Evolutionary conservation across 768 basidiomycete species (phyloP).

Genomic region (Agrocybe chaxingu): DNA sequence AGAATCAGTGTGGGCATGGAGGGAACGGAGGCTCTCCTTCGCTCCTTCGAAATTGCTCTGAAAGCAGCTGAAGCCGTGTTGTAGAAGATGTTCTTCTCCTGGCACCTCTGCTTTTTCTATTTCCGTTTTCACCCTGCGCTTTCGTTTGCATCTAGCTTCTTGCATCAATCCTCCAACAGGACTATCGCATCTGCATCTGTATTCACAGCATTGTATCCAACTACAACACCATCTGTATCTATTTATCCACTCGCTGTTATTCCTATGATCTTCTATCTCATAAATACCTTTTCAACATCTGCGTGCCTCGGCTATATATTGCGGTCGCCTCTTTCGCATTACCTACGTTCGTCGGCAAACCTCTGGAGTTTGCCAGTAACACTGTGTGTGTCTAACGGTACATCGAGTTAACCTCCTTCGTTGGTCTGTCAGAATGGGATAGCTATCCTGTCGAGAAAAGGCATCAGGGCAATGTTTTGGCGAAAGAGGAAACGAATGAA

Average conservation of each 20-base stretch:
- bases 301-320: too few relatives aligned
- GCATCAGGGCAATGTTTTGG: too few relatives aligned
- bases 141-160: background rate
- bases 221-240: constrained; percentile 25
- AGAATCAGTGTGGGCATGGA: constrained; percentile 93
- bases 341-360: too few relatives aligned
- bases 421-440: too few relatives aligned
- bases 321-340: too few relatives aligned
- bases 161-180: constrained; percentile 18
- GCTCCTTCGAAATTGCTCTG: constrained; percentile 62
- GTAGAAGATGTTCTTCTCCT: background rate
- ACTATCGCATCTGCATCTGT: constrained; percentile 10
- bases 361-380: too few relatives aligned
- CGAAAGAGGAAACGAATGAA: too few relatives aligned
- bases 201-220: constrained; percentile 37
- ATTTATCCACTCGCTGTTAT: background rate
- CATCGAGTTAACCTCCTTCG: too few relatives aligned
- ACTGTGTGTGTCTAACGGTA: too few relatives aligned
- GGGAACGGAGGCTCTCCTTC: constrained; percentile 51
- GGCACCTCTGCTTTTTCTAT: background rate
- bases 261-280: too few relatives aligned
- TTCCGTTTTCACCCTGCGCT: background rate
- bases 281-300: too few relatives aligned
- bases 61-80: constrained; percentile 59
- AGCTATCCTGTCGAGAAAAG: too few relatives aligned